Base-by-base conservation (phyloP, 2,329 filamentous ascomycete species). In the Fusarium xylarioides region DNA sequence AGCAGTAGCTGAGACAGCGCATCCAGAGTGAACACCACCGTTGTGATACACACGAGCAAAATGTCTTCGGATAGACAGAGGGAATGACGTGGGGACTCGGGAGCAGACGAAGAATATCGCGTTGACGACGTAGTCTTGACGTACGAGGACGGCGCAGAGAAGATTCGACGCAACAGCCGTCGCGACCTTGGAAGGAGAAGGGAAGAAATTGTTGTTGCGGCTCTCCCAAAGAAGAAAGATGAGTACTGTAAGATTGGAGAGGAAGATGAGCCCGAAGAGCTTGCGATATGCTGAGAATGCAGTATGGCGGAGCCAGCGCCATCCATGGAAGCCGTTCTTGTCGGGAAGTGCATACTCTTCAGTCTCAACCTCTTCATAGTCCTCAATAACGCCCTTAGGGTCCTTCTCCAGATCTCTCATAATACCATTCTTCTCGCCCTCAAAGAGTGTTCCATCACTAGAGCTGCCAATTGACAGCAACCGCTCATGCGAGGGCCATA, bases 41-140 rank as follows among this genome's bases (percentile, higher is more conserved):
- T 85, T 79, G 69, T 86, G 84, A 68, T 83, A 86, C 38, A 85
- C 80, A 43, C 84, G 83, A 23, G 83, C 84, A 52, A 80, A 81
- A 9, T 80, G 79, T 5, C 79, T 78, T 54, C 85, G 82, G 43
- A 88, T 76, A 18, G 79, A 75, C 5, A 87, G 76, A 0, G 86
- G 86, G 16, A 81, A 83, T 0, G 79, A 81, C 4, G 85, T 77
- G 2, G 79, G 78, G 2, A 86, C 76, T 30, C 80, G 81, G 26
- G 80, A 84, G 54, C 79, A 81, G 55, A 85, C 67, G 37, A 64
- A 74, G 76, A 83, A 88, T 10, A 87, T 75, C 18, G 79, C 70
- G 71, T 88, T 88, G 74, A 87, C 80, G 50, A 86, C 79, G 61
- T 85, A 80, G n/a, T 87, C 85, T 68, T 87, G 85, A 14, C 86